Evolutionary conservation across 2,329 filamentous ascomycete species (phyloP).

Genomic region (Eutypella sp.): DNA sequence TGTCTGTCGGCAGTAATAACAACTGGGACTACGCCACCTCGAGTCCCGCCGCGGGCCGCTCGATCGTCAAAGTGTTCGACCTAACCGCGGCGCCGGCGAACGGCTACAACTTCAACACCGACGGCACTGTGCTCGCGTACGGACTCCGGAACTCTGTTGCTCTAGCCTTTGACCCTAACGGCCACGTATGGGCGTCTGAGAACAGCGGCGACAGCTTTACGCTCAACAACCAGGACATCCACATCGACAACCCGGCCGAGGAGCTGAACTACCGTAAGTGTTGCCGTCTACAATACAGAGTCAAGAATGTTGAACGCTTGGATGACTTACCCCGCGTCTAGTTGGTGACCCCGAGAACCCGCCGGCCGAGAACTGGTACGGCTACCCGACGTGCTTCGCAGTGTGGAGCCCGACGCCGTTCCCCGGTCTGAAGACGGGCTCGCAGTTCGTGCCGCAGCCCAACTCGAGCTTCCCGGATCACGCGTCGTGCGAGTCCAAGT

Average conservation of each 20-base stretch:
- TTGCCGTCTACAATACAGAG: background rate
- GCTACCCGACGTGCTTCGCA: constrained; percentile 49
- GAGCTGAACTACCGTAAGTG: constrained; percentile 53
- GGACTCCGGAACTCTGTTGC: constrained; percentile 63
- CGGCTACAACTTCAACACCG: constrained; percentile 37
- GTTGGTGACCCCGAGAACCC: constrained; percentile 49
- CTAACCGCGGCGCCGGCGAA: constrained; percentile 16
- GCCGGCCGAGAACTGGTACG: constrained; percentile 47
- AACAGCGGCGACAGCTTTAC: constrained; percentile 58
- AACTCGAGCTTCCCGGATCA: constrained; percentile 27
- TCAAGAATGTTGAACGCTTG: too few species aligned
- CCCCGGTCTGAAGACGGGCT: constrained; percentile 26
- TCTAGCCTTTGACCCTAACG: constrained; percentile 32
- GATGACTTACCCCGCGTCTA: constrained; percentile 3
- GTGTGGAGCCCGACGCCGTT: constrained; percentile 37
- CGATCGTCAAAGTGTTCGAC: constrained; percentile 48
- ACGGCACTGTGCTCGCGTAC: constrained; percentile 37
- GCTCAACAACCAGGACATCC: constrained; percentile 43
- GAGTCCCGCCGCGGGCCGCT: constrained; percentile 43
- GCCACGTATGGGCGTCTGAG: constrained; percentile 47
- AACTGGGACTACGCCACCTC: constrained; percentile 50
- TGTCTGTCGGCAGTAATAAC: constrained; percentile 48
- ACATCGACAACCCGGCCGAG: constrained; percentile 59
- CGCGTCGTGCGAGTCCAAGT: constrained; percentile 18
- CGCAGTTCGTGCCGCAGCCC: constrained; percentile 29